Evolutionary conservation across 164 flowering plant genomes (phyloP).

Genomic region (Magnolia officinalis): DNA sequence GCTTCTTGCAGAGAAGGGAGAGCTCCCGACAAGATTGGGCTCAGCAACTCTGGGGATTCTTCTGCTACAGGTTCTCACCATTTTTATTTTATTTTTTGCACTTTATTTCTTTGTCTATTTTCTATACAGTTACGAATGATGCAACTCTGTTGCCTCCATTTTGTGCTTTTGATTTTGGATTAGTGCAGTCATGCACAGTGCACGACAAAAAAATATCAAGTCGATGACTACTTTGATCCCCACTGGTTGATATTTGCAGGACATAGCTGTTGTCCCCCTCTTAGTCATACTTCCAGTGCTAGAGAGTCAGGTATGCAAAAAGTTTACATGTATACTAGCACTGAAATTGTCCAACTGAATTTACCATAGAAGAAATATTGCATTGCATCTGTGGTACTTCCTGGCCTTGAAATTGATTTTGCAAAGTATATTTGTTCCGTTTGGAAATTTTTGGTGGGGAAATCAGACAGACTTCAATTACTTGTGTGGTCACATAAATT

Average conservation of each 20-base stretch:
- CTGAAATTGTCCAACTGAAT: background rate
- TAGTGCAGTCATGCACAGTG: conserved; percentile 16
- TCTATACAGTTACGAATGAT: conserved; percentile 8
- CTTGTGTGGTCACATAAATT: too few species aligned
- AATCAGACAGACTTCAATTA: too few species aligned
- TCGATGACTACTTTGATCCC: conserved; percentile 24
- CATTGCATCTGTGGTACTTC: background rate
- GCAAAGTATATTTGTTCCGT: too few species aligned
- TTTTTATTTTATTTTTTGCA: background rate
- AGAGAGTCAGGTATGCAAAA: conserved; percentile 78
- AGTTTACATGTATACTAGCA: conserved; percentile 1
- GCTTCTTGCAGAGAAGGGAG: conserved; percentile 99
- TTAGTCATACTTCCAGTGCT: conserved; percentile 93
- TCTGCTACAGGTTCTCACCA: conserved; percentile 67
- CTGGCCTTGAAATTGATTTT: background rate
- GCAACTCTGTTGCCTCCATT: conserved; percentile 10
- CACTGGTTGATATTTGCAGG: conserved; percentile 61
- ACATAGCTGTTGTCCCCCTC: conserved; percentile 97
- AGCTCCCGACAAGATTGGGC: conserved; percentile 95
- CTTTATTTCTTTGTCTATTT: background rate
- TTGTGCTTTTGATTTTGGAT: conserved; percentile 23
- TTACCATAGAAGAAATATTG: background rate
- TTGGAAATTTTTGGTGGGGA: too few species aligned
- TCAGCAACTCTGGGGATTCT: conserved; percentile 98
- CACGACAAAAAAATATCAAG: conserved; percentile 13